These are phyloP conservation scores for Neonectria punicea DNA, from an alignment of 2,329 filamentous ascomycete genomes.

Conservation along the genomic window DNA sequence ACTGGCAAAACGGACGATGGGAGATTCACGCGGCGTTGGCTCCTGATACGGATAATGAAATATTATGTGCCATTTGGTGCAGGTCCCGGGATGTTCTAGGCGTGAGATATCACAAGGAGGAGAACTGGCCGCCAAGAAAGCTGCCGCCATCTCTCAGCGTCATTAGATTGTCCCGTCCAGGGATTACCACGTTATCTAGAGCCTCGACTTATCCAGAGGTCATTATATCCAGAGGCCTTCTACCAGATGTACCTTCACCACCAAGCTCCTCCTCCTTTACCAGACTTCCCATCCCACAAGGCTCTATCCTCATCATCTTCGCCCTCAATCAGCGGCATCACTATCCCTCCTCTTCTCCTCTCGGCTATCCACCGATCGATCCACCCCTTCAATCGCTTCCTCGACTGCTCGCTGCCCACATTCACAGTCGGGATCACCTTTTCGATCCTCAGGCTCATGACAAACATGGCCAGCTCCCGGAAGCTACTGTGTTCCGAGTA, in stretches of 20 bases:
- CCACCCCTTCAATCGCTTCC: slow-evolving; percentile 73
- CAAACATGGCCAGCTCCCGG: slow-evolving; percentile 91
- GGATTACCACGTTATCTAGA: too few species aligned
- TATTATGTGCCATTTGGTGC: slow-evolving; percentile 27
- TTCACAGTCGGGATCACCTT: slow-evolving; percentile 96
- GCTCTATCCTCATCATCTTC: slow-evolving; percentile 47
- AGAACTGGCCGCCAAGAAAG: neutral
- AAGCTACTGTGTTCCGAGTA: slow-evolving; percentile 98
- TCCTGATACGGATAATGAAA: slow-evolving; percentile 45
- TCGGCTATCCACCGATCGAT: slow-evolving; percentile 71
- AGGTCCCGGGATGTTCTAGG: neutral
- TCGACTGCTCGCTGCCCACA: slow-evolving; percentile 67
- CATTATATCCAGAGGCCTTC: neutral
- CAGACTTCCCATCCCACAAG: slow-evolving; percentile 54
- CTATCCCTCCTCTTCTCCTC: slow-evolving; percentile 64
- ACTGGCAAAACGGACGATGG: slow-evolving; percentile 29
- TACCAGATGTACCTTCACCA: slow-evolving; percentile 43
- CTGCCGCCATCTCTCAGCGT: neutral
- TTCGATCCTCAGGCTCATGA: slow-evolving; percentile 87
- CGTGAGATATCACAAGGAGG: neutral
- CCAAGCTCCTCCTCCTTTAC: slow-evolving; percentile 52
- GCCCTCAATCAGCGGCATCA: slow-evolving; percentile 56
- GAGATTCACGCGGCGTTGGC: slow-evolving; percentile 40
- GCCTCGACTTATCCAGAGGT: neutral
- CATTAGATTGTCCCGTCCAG: neutral